Base-by-base conservation (phyloP, 805 yeast genomes). In the Kregervanrija fluxuum region DNA sequence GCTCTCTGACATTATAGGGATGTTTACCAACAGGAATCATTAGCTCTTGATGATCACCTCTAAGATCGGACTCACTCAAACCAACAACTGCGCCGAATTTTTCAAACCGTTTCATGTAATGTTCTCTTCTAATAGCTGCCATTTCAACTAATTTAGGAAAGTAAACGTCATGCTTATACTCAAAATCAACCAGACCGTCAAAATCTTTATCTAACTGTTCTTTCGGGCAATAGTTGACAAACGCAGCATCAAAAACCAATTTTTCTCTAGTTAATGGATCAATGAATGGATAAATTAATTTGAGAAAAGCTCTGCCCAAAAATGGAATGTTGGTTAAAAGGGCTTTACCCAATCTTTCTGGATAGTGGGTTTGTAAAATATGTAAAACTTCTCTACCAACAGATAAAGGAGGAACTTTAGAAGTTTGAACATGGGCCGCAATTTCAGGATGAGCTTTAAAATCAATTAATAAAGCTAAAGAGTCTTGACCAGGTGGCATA, bases 401-500 rank as follows among this genome's bases (percentile, higher is more conserved):
- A 42, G 84, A 75, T 37, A 91, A 71, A 1, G 96, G 88, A n/a
- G 98, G 98, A 45, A 88, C 78, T 59, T 85, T 87, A 46, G 83
- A 75, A 31, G 77, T 68, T 45, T 67, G 70, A 43, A 69, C 80
- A 61, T 72, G 73, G 32, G 67, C 73, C 57, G 63, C 63, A 36
- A 65, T 58, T 59, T 69, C 73, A 45, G 86, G 84, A 48, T 87
- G 80, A 14, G 85, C 81, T 64, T 91, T 87, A 67, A 93, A 91
- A 65, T 93, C 99, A 52, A 93, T 91, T 51, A 95, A 70, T 43
- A 93, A 67, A 1, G 98, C 96, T 43, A 93, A 69, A 11, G 95
- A 83, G 60, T 91, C 99, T 66, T 93, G 99, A 16, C 98, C 98
- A 0, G 88, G 74, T 1, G 97, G 96, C 97, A 93, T 91, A 64